A percentile compares a stretch with the other conserved stretches of the same genome.
Conservation (phyloP, 2,329 filamentous ascomycete genomes). For the Fusarium subglutinans region DNA sequence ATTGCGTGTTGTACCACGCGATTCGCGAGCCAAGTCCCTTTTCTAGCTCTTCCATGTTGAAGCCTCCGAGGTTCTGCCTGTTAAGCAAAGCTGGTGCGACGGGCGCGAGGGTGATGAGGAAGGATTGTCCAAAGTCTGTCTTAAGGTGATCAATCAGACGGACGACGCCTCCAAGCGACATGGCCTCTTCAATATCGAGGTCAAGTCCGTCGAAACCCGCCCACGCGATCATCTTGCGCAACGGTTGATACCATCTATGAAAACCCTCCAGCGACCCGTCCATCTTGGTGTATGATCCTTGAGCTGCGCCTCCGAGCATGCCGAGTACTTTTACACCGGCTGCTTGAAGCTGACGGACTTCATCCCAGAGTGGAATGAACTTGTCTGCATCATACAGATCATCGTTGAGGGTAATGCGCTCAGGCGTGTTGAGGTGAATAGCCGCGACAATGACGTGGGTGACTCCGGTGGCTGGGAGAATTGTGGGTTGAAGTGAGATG, state of each 20-base stretch:
- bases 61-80: conserved; percentile 74
- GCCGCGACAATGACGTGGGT: conserved; percentile 87
- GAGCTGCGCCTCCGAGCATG: conserved; percentile 85
- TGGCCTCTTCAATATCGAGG: conserved; percentile 79
- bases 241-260: conserved; percentile 75
- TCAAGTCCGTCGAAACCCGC: conserved; percentile 74
- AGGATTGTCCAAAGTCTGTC: conserved; percentile 71
- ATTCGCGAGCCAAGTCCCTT: conserved; percentile 69
- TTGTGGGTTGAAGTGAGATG: conserved; percentile 61
- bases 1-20: conserved; percentile 86
- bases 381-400: conserved; percentile 69
- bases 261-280: conserved; percentile 69
- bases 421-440: conserved; percentile 76
- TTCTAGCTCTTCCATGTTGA: conserved; percentile 79
- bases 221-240: conserved; percentile 69
- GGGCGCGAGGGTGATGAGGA: conserved; percentile 81
- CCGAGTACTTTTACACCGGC: conserved; percentile 79
- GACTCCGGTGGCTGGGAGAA: conserved; percentile 53
- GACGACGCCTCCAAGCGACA: conserved; percentile 71
- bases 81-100: conserved; percentile 75
- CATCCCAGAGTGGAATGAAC: conserved; percentile 79
- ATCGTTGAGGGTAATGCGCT: conserved; percentile 80
- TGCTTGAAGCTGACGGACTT: conserved; percentile 74
- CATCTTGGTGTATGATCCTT: conserved; percentile 70
- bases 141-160: conserved; percentile 73